Evolutionary conservation across 768 basidiomycete species (phyloP).

Genomic region (Jaapia argillacea): DNA sequence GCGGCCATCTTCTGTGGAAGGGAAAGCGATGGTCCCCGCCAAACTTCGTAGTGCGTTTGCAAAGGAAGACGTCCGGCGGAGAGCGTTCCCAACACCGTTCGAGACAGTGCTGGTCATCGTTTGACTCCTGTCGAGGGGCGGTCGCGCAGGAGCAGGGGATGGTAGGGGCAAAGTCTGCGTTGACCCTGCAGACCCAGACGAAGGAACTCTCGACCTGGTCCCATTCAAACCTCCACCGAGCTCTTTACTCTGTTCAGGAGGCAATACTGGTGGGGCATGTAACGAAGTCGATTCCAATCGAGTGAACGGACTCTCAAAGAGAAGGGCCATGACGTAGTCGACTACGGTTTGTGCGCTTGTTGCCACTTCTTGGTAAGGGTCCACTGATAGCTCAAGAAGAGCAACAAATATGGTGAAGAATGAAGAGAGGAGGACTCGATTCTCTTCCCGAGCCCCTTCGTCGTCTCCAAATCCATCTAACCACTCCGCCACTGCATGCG

Average conservation of each 20-base stretch:
- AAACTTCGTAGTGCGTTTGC: slow-evolving; percentile 66
- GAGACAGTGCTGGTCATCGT: slow-evolving; percentile 54
- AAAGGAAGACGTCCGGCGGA: slow-evolving; percentile 73
- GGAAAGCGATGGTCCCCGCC: slow-evolving; percentile 64
- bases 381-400: slow-evolving; percentile 83
- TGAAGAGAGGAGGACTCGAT: slow-evolving; percentile 76
- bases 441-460: slow-evolving; percentile 61
- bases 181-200: slow-evolving; percentile 42
- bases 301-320: slow-evolving; percentile 84
- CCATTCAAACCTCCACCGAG: slow-evolving; percentile 16
- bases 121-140: slow-evolving; percentile 45
- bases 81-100: slow-evolving; percentile 52
- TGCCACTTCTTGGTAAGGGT: slow-evolving; percentile 89
- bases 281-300: slow-evolving; percentile 62
- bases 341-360: slow-evolving; percentile 84
- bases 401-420: slow-evolving; percentile 90
- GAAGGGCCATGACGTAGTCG: slow-evolving; percentile 86
- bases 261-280: slow-evolving; percentile 34
- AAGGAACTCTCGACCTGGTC: slow-evolving; percentile 33
- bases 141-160: slow-evolving; percentile 37
- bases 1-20: slow-evolving; percentile 45
- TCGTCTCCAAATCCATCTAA: slow-evolving; percentile 58
- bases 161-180: slow-evolving; percentile 32
- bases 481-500: slow-evolving; percentile 72
- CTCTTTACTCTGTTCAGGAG: slow-evolving; percentile 23